Evolutionary conservation across 176 grass and related monocot genomes (phyloP), one percentile per base, ranked within the genome.

Genomic region (Zoysia pacifica): DNA sequence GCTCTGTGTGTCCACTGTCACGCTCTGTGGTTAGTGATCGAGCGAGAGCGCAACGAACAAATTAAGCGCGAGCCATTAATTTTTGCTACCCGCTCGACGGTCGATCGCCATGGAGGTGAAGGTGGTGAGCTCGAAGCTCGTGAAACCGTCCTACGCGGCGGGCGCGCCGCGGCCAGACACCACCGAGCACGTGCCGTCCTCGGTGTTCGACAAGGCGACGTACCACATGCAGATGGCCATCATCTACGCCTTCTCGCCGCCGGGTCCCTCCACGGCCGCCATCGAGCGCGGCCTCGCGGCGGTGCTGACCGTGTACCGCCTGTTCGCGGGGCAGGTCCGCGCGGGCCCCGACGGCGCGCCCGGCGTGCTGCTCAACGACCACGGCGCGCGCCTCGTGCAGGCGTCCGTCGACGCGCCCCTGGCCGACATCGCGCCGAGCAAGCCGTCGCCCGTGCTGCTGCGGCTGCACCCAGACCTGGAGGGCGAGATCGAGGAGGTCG

Each of bases 221-320:
- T 79, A 79, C 49, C 56, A 86, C 76, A 68, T 78, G 8, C 87
- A 97, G 76, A 75, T 93, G 72, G 87, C 90, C 56, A 54, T 78
- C 77, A 86, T 97, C 79, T 97, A 81, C 78, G 87, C 85, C 7
- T 97, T 90, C 87, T 39, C 58, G 1, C 76, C 87, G 16, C 93
- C 93, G 44, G 82, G 65, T 0, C 90, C 90, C 6, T 58, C 90
- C 65, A 60, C 84, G 1, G 52, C 63, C 36, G 70, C 65, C 59
- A 75, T 95, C 61, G 81, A 87, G 84, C 64, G 70, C 7, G 69
- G 84, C 9, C 84, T 95, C 28, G 68, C 89, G 7, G 38, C 18
- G 2, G 89, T 72, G 19, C 69, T 95, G 12, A 59, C 13, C 4
- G 65, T 41, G 9, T 92, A 90, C 54, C 74, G 87, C 1, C 78